phyloP scores from a whole-genome alignment of 805 yeast genomes.

The Saccharomycopsis amapae region DNA sequence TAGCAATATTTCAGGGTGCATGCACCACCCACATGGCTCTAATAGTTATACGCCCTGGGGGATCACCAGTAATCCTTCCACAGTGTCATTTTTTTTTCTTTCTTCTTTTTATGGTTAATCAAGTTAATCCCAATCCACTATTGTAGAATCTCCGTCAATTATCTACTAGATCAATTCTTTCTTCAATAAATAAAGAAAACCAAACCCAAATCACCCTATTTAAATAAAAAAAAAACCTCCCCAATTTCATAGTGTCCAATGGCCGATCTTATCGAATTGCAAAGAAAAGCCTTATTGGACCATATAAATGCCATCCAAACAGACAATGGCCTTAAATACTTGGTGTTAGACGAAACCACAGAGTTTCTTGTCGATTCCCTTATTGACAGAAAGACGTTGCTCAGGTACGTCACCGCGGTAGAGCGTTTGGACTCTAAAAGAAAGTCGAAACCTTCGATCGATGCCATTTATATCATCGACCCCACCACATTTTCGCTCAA shows the following conservation, averaged over 20 bases:
- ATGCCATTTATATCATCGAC: slow-evolving; percentile 74
- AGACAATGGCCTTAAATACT: slow-evolving; percentile 42
- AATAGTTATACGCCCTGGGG: too few species aligned
- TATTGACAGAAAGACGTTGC: slow-evolving; percentile 41
- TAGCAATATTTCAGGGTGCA: too few species aligned
- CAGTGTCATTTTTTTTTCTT: too few species aligned
- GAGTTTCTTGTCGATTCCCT: slow-evolving; percentile 42
- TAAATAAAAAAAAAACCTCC: background rate
- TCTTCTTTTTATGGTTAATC: too few species aligned
- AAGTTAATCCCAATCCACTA: too few species aligned
- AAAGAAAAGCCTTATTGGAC: slow-evolving; percentile 2
- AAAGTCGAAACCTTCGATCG: slow-evolving; percentile 55
- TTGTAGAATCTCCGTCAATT: too few species aligned
- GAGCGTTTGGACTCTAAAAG: slow-evolving; percentile 58
- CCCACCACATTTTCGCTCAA: slow-evolving; percentile 61
- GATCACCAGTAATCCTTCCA: too few species aligned
- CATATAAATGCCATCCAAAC: slow-evolving; percentile 7
- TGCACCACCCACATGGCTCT: too few species aligned
- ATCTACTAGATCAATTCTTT: too few species aligned
- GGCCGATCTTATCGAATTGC: slow-evolving; percentile 6
- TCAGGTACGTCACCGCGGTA: slow-evolving; percentile 53
- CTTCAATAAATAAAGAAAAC: background rate
- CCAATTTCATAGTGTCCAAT: background rate
- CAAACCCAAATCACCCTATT: background rate
- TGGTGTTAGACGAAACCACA: slow-evolving; percentile 53